A percentile compares a stretch with the other conserved stretches of the same genome.
Evolutionary conservation across 1,139 yeast species (phyloP).

Genomic region (Yamadazyma trypodendri): DNA sequence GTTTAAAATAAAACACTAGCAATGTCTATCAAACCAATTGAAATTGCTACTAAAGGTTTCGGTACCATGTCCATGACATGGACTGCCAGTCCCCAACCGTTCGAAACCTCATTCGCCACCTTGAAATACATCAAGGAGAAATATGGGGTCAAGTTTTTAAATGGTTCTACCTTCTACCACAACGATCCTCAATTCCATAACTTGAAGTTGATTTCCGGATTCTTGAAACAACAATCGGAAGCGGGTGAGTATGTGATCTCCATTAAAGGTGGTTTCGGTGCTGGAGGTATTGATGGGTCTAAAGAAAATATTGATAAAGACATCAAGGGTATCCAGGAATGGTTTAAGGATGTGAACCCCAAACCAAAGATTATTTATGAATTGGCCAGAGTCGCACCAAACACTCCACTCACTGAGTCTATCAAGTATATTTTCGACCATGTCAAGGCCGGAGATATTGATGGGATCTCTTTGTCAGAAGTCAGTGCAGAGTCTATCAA

Average conservation of each 20-base stretch:
- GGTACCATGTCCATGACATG: conserved; percentile 69
- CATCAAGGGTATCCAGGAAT: conserved; percentile 45
- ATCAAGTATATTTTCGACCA: conserved; percentile 48
- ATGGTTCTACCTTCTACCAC: conserved; percentile 71
- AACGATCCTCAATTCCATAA: conserved; percentile 32
- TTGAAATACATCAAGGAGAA: conserved; percentile 44
- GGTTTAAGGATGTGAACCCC: conserved; percentile 30
- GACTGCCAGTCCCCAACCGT: conserved; percentile 45
- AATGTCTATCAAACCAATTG: conserved; percentile 11
- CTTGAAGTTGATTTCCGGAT: conserved; percentile 6
- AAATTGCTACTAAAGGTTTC: conserved; percentile 36
- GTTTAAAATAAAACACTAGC: no score
- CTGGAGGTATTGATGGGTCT: conserved; percentile 46
- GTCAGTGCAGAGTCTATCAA: conserved; percentile 57
- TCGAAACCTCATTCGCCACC: conserved; percentile 45
- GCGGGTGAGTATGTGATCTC: conserved; percentile 48
- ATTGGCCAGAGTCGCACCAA: conserved; percentile 63
- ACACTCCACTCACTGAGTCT: conserved; percentile 46
- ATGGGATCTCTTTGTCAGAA: conserved; percentile 71
- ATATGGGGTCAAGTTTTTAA: conserved; percentile 55
- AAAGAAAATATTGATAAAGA: conserved; percentile 46
- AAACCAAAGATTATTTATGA: conserved; percentile 57
- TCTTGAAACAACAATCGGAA: conserved; percentile 4
- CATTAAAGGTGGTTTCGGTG: conserved; percentile 41
- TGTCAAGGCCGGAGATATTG: conserved; percentile 54